A percentile compares a stretch with the other conserved stretches of the same genome.
Conservation (phyloP, 2,329 filamentous ascomycete genomes). For the Fusarium metavorans region DNA sequence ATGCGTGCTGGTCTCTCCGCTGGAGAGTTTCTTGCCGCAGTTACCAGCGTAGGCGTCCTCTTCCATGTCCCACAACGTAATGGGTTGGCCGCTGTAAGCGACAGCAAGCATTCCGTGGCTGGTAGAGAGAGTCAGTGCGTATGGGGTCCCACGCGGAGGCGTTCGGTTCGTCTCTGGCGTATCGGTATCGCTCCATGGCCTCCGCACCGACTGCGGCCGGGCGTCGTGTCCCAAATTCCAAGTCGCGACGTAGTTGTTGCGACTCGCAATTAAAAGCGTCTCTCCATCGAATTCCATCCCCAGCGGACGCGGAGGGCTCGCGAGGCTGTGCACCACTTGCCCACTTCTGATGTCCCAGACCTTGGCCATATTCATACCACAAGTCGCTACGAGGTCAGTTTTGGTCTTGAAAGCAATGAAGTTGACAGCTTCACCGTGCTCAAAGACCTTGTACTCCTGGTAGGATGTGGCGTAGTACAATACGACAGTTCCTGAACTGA, state of each 20-base stretch:
- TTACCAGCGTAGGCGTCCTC: constrained; percentile 47
- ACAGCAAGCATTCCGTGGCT: constrained; percentile 49
- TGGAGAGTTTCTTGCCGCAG: constrained; percentile 49
- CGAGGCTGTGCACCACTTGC: constrained; percentile 41
- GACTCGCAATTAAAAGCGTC: constrained; percentile 43
- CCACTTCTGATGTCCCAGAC: constrained; percentile 49
- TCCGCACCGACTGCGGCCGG: constrained; percentile 10
- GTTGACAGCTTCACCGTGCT: constrained; percentile 47
- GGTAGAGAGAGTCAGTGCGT: constrained; percentile 44
- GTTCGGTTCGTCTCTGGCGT: constrained; percentile 7
- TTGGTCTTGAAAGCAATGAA: constrained; percentile 48
- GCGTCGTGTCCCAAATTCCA: constrained; percentile 45
- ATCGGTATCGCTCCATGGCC: constrained; percentile 42
- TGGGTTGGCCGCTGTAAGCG: constrained; percentile 47
- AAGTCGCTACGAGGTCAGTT: constrained; percentile 47
- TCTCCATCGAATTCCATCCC: constrained; percentile 44
- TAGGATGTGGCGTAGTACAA: constrained; percentile 44
- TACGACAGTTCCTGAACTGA: constrained; percentile 36
- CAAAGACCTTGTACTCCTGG: constrained; percentile 43
- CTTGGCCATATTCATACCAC: constrained; percentile 43
- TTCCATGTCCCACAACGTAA: constrained; percentile 52
- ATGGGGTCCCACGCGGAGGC: constrained; percentile 31
- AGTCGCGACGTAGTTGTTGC: constrained; percentile 41
- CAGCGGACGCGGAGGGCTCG: constrained; percentile 37
- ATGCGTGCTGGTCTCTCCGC: constrained; percentile 47